These are phyloP conservation scores for Paecilomyces dactylethromorphus DNA, from an alignment of 2,329 filamentous ascomycete genomes.

Conservation along the genomic window DNA sequence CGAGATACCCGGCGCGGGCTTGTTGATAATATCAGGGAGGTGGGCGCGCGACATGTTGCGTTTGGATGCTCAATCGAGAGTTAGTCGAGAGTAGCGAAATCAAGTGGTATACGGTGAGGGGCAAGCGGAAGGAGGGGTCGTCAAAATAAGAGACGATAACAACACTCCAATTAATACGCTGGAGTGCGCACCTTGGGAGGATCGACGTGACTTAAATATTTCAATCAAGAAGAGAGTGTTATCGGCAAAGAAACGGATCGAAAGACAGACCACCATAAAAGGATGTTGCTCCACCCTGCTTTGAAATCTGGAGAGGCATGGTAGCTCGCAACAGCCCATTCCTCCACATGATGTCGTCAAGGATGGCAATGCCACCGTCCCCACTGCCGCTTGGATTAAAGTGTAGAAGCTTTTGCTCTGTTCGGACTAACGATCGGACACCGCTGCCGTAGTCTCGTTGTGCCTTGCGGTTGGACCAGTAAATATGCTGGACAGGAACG, in stretches of 20 bases:
- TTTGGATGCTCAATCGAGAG: not conserved
- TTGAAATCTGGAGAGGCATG: not conserved
- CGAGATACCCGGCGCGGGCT: conserved; percentile 34
- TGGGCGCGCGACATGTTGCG: not conserved
- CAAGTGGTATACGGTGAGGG: not conserved
- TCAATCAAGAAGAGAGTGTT: not conserved
- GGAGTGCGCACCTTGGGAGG: not conserved
- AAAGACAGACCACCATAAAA: not conserved
- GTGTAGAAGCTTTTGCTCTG: not conserved
- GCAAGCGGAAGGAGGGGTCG: not conserved
- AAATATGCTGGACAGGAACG: not conserved
- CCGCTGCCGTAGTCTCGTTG: not conserved
- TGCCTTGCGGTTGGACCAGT: not conserved
- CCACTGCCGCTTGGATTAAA: not conserved
- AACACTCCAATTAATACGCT: not conserved
- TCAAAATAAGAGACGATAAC: not conserved
- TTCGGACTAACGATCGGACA: not conserved
- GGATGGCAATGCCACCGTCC: not conserved
- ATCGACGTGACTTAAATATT: not conserved
- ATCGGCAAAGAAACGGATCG: not conserved
- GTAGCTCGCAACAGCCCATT: not conserved
- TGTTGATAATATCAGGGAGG: conserved; percentile 25
- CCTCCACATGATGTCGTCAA: not conserved
- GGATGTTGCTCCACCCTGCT: not conserved
- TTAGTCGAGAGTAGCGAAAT: not conserved